These are phyloP conservation scores for Wickerhamiella nectarea DNA, from an alignment of 805 yeast species.

Conservation along the genomic window DNA sequence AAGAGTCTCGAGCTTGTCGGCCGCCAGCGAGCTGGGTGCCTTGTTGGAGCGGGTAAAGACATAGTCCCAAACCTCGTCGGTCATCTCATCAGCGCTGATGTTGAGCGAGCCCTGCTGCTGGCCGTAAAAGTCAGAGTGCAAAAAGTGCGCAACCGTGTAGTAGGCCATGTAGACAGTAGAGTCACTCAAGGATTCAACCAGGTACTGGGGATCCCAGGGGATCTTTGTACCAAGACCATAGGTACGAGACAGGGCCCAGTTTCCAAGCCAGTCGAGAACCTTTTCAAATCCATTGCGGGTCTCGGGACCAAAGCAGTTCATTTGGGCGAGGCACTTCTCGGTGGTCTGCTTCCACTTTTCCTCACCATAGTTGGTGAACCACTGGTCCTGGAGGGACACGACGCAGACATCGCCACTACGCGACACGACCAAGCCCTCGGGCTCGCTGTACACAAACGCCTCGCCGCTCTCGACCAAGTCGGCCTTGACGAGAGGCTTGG, in stretches of 20 bases:
- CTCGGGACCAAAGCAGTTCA: constrained; percentile 73
- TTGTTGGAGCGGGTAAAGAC: constrained; percentile 62
- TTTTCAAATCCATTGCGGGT: constrained; percentile 86
- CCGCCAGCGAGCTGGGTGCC: constrained; percentile 40
- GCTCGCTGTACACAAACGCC: constrained; percentile 88
- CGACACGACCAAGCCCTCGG: constrained; percentile 78
- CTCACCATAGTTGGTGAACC: constrained; percentile 98
- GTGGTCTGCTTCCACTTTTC: constrained; percentile 74
- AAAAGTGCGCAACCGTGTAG: constrained; percentile 76
- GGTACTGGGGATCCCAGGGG: constrained; percentile 92
- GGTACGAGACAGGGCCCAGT: constrained; percentile 97
- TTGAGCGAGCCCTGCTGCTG: constrained; percentile 54
- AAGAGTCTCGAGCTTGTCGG: constrained; percentile 50
- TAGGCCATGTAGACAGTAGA: constrained; percentile 92
- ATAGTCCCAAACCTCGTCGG: constrained; percentile 86
- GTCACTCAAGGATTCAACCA: constrained; percentile 90
- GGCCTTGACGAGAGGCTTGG: constrained; percentile 73
- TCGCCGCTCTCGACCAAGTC: constrained; percentile 65
- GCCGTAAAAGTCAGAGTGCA: constrained; percentile 83
- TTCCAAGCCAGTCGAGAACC: constrained; percentile 88
- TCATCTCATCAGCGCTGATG: constrained; percentile 71
- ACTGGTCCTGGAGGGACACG: constrained; percentile 94
- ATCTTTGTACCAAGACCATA: constrained; percentile 89
- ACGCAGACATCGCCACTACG: constrained; percentile 96
- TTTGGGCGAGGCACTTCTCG: constrained; percentile 54